A percentile compares a stretch with the other conserved stretches of the same genome.
phyloP scores from a whole-genome alignment of 1,139 yeast genomes.

The Taphrina betulina region DNA sequence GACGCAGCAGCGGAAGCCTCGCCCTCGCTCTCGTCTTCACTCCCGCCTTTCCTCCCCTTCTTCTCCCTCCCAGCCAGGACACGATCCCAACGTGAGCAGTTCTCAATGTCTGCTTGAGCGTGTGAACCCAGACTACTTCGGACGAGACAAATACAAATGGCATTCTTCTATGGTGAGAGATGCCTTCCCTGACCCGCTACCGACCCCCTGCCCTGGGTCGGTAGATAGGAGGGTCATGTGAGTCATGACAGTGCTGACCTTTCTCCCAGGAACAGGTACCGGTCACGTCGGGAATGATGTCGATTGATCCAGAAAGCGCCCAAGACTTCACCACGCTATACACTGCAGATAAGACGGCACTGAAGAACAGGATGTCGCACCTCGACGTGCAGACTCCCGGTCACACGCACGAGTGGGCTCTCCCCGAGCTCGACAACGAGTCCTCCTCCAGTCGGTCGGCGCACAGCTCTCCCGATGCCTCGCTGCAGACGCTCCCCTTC shows the following conservation, averaged over 20 bases:
- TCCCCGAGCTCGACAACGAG: constrained; percentile 11
- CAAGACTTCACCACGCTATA: constrained; percentile 21
- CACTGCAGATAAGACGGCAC: background rate
- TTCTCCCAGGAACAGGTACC: constrained; percentile 10
- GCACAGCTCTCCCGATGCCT: constrained; percentile 26
- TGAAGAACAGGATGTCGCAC: background rate
- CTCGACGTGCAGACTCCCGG: background rate
- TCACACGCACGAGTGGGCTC: background rate
- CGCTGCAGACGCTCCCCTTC: constrained; percentile 1
- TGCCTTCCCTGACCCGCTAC: no score
- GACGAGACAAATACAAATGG: constrained; percentile 24
- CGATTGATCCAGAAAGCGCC: constrained; percentile 33
- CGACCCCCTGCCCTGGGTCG: no score
- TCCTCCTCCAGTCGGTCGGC: constrained; percentile 9
- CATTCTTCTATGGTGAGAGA: constrained; percentile 26
- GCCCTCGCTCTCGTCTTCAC: background rate
- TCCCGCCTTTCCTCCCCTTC: background rate
- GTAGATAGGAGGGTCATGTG: no score
- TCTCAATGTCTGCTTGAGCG: constrained; percentile 31
- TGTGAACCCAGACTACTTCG: constrained; percentile 27
- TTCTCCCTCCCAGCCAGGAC: background rate
- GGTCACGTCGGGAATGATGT: constrained; percentile 31
- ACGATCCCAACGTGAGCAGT: background rate
- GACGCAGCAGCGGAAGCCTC: no score
- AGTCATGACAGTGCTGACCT: background rate